phyloP scores from a whole-genome alignment of 169 alveolate species.

The Amoebophrya sp. region DNA sequence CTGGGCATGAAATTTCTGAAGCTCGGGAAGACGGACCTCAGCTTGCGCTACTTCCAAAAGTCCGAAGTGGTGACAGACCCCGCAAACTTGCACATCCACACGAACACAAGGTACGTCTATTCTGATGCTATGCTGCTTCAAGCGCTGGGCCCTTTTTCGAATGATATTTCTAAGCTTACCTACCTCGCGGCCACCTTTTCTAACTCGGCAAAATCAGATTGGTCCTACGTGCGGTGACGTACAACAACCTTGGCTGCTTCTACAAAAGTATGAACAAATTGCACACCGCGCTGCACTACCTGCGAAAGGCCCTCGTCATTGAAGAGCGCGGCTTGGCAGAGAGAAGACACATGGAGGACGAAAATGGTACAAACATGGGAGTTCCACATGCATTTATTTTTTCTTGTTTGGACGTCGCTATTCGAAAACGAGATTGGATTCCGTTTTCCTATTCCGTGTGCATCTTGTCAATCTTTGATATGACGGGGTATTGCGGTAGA shows the following conservation, averaged over 20 bases:
- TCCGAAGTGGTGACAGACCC: constrained; percentile 50
- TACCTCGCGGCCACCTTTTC: neutral
- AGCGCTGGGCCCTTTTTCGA: neutral
- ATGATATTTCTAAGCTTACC: neutral
- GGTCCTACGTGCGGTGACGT: constrained; percentile 57
- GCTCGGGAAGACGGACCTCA: constrained; percentile 39
- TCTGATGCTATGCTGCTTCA: neutral
- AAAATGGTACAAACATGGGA: too few species aligned
- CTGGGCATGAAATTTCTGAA: constrained; percentile 46
- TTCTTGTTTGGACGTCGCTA: too few species aligned
- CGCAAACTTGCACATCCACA: constrained; percentile 37
- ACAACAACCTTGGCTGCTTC: constrained; percentile 68
- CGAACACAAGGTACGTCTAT: neutral
- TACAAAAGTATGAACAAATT: constrained; percentile 61
- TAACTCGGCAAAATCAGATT: neutral
- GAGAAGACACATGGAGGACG: neutral
- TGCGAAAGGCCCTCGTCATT: constrained; percentile 40
- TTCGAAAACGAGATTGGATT: too few species aligned
- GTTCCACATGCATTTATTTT: too few species aligned
- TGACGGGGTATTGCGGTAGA: too few species aligned
- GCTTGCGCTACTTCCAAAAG: constrained; percentile 42
- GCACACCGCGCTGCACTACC: constrained; percentile 56
- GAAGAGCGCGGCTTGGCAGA: constrained; percentile 33
- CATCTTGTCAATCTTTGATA: too few species aligned
- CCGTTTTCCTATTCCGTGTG: too few species aligned